Conservation (phyloP, 2,329 filamentous ascomycete species). For the Thelonectria olida region DNA sequence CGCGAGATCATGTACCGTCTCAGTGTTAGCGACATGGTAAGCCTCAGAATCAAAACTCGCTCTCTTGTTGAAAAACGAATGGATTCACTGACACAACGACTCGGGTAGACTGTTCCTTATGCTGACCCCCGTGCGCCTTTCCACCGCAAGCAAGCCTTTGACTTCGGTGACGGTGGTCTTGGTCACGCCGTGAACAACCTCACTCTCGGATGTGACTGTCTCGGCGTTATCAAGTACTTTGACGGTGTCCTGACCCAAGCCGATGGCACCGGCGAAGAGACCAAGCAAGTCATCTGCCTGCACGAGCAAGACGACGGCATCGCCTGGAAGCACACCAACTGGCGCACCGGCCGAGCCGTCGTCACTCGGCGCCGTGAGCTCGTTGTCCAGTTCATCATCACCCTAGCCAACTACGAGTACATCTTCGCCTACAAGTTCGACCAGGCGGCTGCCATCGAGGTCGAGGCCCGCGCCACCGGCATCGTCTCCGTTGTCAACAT, state of each 20-base stretch:
- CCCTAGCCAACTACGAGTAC: constrained; percentile 70
- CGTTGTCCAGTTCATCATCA: constrained; percentile 69
- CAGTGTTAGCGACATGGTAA: constrained; percentile 73
- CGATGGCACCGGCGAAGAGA: constrained; percentile 47
- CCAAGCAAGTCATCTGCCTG: constrained; percentile 53
- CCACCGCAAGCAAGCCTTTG: constrained; percentile 75
- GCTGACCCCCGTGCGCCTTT: constrained; percentile 69
- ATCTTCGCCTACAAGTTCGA: constrained; percentile 57
- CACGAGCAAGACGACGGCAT: constrained; percentile 58
- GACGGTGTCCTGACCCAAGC: constrained; percentile 45
- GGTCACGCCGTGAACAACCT: constrained; percentile 74
- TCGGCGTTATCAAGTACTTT: constrained; percentile 67
- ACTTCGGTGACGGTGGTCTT: constrained; percentile 73
- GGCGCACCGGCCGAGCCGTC: constrained; percentile 63
- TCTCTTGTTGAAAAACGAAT: not conserved
- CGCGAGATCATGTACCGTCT: constrained; percentile 73
- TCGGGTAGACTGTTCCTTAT: constrained; percentile 63
- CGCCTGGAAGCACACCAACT: constrained; percentile 70
- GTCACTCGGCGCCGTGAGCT: constrained; percentile 65
- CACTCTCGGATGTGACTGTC: constrained; percentile 72
- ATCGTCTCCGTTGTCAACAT: constrained; percentile 57
- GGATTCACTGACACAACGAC: accelerated
- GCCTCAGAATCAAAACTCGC: not conserved
- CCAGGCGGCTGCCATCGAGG: constrained; percentile 55
- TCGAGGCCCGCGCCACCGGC: constrained; percentile 49